phyloP scores from a whole-genome alignment of 1,284 basidiomycete genomes.

The Papiliotrema flavescens region DNA sequence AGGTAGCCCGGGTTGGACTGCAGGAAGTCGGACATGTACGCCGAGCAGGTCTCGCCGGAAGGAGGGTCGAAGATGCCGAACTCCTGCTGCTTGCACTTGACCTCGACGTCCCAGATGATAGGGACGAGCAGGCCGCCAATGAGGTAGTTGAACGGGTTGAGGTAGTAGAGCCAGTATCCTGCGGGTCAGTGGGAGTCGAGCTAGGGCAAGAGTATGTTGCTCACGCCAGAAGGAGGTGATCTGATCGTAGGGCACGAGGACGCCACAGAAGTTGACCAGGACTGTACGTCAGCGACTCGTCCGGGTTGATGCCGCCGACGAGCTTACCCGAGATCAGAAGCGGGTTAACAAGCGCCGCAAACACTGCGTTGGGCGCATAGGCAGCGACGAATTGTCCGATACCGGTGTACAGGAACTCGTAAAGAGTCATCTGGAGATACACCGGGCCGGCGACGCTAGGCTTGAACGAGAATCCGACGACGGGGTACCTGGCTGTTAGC shows the following conservation, averaged over 20 bases:
- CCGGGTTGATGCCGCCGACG: neutral
- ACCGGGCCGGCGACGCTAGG: conserved; percentile 36
- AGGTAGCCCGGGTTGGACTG: conserved; percentile 26
- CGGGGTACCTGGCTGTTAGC: conserved; percentile 18
- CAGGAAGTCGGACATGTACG: conserved; percentile 32
- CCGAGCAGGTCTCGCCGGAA: conserved; percentile 37
- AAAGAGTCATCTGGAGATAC: conserved; percentile 44
- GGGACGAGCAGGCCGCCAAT: conserved; percentile 33
- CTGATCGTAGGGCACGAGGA: conserved; percentile 29
- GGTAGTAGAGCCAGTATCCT: conserved; percentile 34
- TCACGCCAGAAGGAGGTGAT: conserved; percentile 36
- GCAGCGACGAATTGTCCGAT: conserved; percentile 46
- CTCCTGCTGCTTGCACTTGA: conserved; percentile 38
- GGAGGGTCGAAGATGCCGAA: conserved; percentile 42
- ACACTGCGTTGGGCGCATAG: conserved; percentile 37
- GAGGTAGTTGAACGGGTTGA: conserved; percentile 40
- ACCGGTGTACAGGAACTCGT: conserved; percentile 47
- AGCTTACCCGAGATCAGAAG: conserved; percentile 19
- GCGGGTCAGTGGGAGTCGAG: neutral
- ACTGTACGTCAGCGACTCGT: neutral
- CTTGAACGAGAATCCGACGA: conserved; percentile 32
- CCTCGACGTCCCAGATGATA: conserved; percentile 30
- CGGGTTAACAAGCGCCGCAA: conserved; percentile 36
- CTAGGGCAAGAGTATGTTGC: neutral
- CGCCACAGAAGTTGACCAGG: conserved; percentile 32